Percentiles rank a stretch among this genome's conserved stretches.
Evolutionary conservation across 164 flowering plant genomes (phyloP).

Genomic region (Cinnamomum chago): DNA sequence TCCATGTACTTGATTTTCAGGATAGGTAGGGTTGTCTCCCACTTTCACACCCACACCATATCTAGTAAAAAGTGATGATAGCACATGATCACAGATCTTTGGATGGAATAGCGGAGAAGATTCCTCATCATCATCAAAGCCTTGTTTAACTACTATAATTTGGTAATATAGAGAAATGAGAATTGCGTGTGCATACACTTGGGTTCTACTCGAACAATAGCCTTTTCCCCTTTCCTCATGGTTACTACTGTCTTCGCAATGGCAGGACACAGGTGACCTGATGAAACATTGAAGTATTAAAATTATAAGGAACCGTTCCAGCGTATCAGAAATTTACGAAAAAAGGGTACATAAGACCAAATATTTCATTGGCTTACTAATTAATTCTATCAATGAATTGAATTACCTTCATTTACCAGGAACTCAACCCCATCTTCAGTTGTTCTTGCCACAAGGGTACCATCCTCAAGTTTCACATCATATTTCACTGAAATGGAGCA

Average conservation of each 20-base stretch:
- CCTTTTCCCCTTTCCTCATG: conserved; percentile 39
- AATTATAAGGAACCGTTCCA: neutral
- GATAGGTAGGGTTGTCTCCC: too few species aligned
- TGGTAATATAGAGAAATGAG: neutral
- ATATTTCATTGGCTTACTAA: neutral
- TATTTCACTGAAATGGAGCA: conserved; percentile 21
- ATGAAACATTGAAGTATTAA: neutral
- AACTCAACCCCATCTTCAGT: conserved; percentile 28
- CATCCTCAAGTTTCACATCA: conserved; percentile 27
- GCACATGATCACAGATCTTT: too few species aligned
- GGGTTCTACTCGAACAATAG: conserved; percentile 25
- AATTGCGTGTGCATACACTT: conserved; percentile 18
- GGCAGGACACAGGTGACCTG: conserved; percentile 37
- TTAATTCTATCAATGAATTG: neutral
- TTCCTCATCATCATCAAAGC: too few species aligned
- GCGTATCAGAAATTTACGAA: neutral
- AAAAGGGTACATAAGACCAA: too few species aligned
- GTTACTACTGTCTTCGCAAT: conserved; percentile 30
- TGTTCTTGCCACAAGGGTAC: conserved; percentile 21
- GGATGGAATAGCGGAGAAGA: too few species aligned
- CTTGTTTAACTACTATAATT: too few species aligned
- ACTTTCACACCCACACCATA: too few species aligned
- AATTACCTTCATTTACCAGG: conserved; percentile 23
- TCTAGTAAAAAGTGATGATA: too few species aligned
- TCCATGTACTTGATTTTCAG: too few species aligned